Evolutionary conservation across 1,284 basidiomycete genomes (phyloP).

Genomic region (Irpex sp.): DNA sequence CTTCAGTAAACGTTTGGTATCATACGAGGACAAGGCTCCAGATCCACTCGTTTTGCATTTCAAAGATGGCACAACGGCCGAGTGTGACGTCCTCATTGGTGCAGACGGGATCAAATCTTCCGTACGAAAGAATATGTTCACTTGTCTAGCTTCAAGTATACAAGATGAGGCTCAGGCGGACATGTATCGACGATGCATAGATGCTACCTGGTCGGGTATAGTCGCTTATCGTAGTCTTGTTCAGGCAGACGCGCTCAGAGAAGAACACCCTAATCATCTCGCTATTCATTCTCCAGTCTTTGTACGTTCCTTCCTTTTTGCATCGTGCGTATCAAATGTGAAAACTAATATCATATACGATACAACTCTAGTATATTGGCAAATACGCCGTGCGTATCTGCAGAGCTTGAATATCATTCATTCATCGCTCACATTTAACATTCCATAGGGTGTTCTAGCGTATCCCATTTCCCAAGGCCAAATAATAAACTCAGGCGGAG

Average conservation of each 20-base stretch:
- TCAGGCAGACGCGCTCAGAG: slow-evolving; percentile 1
- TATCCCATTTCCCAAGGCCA: slow-evolving; percentile 46
- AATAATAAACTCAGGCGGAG: slow-evolving; percentile 46
- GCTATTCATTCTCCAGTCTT: slow-evolving; percentile 5
- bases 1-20: slow-evolving; percentile 34
- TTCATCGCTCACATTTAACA: background rate
- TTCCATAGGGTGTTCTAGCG: slow-evolving; percentile 39
- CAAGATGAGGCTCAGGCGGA: background rate
- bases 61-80: slow-evolving; percentile 32
- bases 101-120: slow-evolving; percentile 46
- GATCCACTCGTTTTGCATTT: slow-evolving; percentile 26
- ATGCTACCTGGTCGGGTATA: slow-evolving; percentile 17
- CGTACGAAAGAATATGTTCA: slow-evolving; percentile 29
- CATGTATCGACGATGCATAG: background rate
- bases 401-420: background rate
- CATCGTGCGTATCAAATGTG: background rate
- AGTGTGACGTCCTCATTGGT: slow-evolving; percentile 43
- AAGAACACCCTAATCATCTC: slow-evolving; percentile 8
- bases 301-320: slow-evolving; percentile 7
- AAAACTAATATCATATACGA: background rate
- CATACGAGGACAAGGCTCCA: slow-evolving; percentile 25
- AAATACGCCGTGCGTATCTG: slow-evolving; percentile 11
- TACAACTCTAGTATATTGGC: slow-evolving; percentile 10
- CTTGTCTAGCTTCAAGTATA: slow-evolving; percentile 22
- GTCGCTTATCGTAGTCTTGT: slow-evolving; percentile 16